Conservation (phyloP, 2,329 filamentous ascomycete species). For the Nigrospora osmanthi region DNA sequence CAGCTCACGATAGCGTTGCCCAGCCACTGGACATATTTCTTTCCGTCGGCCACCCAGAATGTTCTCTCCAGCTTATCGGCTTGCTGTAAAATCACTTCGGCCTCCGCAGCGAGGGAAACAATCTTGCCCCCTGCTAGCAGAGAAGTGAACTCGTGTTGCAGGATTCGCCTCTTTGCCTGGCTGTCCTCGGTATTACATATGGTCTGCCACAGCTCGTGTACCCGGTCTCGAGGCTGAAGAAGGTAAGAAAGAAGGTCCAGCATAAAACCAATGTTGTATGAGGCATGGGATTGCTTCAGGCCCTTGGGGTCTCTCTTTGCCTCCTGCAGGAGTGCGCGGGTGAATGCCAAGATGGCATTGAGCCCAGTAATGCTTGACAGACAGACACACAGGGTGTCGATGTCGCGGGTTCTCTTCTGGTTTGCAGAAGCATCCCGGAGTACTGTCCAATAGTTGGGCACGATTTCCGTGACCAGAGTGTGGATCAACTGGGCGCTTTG, state of each 20-base stretch:
- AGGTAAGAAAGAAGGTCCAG: conserved; percentile 35
- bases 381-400: conserved; percentile 50
- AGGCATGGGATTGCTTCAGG: conserved; percentile 30
- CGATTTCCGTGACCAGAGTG: conserved; percentile 62
- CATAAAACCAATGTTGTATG: conserved; percentile 34
- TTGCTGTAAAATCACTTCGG: conserved; percentile 38
- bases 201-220: conserved; percentile 16
- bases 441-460: conserved; percentile 75
- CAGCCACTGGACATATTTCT: conserved; percentile 63
- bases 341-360: conserved; percentile 65
- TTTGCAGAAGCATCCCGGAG: conserved; percentile 38
- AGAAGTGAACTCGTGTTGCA: conserved; percentile 35
- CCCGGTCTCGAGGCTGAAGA: conserved; percentile 24
- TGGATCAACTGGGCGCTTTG: conserved; percentile 68
- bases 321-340: conserved; percentile 54
- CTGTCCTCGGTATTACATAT: conserved; percentile 6
- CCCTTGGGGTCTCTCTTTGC: conserved; percentile 29
- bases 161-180: conserved; percentile 19
- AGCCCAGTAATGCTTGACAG: conserved; percentile 69
- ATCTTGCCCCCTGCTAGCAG: conserved; percentile 41
- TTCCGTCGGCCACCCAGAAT: conserved; percentile 58
- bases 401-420: conserved; percentile 23
- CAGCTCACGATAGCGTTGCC: conserved; percentile 51
- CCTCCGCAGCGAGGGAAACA: conserved; percentile 45
- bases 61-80: conserved; percentile 19